Evolutionary conservation across 768 basidiomycete species (phyloP), one percentile per base, ranked within the genome.

Genomic region (Tubosaeta sp.): DNA sequence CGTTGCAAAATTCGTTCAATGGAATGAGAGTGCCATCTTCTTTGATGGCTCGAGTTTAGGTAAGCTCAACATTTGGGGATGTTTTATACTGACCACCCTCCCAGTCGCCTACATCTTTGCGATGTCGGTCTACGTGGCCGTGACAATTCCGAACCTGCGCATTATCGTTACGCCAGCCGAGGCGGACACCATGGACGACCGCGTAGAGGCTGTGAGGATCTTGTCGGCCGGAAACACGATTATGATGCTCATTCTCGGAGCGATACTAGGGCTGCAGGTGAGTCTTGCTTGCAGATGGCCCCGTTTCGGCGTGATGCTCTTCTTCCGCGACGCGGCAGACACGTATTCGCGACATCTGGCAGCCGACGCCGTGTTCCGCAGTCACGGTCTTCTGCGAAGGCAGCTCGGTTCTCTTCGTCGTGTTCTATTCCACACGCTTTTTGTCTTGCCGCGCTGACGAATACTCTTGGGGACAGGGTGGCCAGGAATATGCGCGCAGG

Each of bases 11-110:
- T 74, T 96, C 51, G 77, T 88, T 68, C 80, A 76, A 54, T 96
- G 93, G 91, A 84, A 86, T 63, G 94, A 96, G 62, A 91, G 88
- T 58, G 94, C 94, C 8, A 79, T 94, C 72, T 94, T 90, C 74
- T 97, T 97, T 67, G 94, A 97, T 68, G 94, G 94, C 19, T 84
- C 86, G 21, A 84, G 83, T 58, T 69, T 95, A 52, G 90, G 94
- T 94, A 58, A 59, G 13, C 29, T 14, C 14, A 19, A 6, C 10
- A 31, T 51, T 21, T 14, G 29, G 40, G 14, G 18, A 14, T 21
- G 6, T 30, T 10, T 22, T 18, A 22, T 47, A 27, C 58, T 68
- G 36, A 66, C 59, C 43, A 12, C 34, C 47, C 11, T 25, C 36
- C 13, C 66, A 94, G 92, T 74, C 24, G 80, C 80, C 46, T 91